These are phyloP conservation scores for Lodderomyces theae DNA, from an alignment of 1,139 yeast genomes.

Conservation along the genomic window DNA sequence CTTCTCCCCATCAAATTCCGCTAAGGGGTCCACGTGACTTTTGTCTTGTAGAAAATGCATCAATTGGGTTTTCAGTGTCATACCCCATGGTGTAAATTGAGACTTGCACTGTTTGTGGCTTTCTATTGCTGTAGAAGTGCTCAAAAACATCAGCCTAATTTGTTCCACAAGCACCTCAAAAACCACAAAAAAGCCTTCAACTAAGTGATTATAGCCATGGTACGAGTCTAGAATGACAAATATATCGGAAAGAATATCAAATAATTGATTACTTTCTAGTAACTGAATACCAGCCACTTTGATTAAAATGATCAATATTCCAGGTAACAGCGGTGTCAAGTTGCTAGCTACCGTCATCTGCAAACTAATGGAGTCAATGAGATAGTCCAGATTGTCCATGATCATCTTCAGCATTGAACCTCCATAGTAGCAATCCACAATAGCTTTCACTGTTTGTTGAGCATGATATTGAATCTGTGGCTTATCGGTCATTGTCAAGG, in stretches of 20 bases:
- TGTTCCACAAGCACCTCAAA: slow-evolving; percentile 65
- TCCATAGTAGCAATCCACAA: slow-evolving; percentile 56
- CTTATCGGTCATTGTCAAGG: slow-evolving; percentile 28
- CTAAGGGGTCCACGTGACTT: slow-evolving; percentile 27
- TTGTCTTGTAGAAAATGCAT: slow-evolving; percentile 36
- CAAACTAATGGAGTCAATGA: slow-evolving; percentile 71
- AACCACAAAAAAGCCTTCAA: slow-evolving; percentile 72
- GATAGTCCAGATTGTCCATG: slow-evolving; percentile 70
- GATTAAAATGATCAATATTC: slow-evolving; percentile 63
- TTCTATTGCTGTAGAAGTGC: slow-evolving; percentile 5
- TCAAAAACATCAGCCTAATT: slow-evolving; percentile 40
- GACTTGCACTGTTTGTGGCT: slow-evolving; percentile 16
- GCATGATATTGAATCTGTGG: slow-evolving; percentile 34
- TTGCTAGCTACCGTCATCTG: slow-evolving; percentile 61
- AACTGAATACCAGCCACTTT: slow-evolving; percentile 67
- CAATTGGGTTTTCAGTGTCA: slow-evolving; percentile 38
- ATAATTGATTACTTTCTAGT: slow-evolving; percentile 53
- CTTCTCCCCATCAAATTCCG: slow-evolving; percentile 28
- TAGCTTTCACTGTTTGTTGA: slow-evolving; percentile 21
- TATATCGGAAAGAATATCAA: slow-evolving; percentile 69
- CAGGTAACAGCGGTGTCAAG: slow-evolving; percentile 71
- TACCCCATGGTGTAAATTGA: slow-evolving; percentile 55
- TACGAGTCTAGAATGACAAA: slow-evolving; percentile 77
- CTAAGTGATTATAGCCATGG: slow-evolving; percentile 73
- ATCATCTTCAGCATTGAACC: slow-evolving; percentile 57